Conservation (phyloP, 306 rosid genomes). For the Potentilla sterilis region DNA sequence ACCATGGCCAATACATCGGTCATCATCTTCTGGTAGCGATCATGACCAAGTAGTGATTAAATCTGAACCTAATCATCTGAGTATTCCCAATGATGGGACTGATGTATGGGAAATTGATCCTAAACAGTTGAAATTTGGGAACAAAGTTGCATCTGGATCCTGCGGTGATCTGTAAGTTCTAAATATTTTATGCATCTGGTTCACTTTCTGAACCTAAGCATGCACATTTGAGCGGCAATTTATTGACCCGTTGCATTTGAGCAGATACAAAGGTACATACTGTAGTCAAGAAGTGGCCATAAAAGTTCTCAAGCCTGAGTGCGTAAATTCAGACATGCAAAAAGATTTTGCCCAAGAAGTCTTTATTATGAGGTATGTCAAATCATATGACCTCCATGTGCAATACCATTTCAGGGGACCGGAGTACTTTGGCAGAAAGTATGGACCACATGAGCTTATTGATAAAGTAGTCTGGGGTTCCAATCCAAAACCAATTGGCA, state of each 20-base stretch:
- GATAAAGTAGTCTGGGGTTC: too few relatives aligned
- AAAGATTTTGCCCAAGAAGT: constrained; percentile 93
- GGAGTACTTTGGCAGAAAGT: too few relatives aligned
- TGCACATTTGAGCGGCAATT: constrained; percentile 16
- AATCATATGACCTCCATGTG: constrained; percentile 8
- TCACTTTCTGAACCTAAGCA: background rate
- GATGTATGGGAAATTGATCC: constrained; percentile 98
- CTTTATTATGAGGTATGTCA: constrained; percentile 81
- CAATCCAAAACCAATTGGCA: too few relatives aligned
- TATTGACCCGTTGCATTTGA: constrained; percentile 25
- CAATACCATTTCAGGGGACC: background rate
- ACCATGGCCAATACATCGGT: constrained; percentile 46
- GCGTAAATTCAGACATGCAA: constrained; percentile 77
- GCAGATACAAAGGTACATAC: constrained; percentile 85
- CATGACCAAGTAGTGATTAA: constrained; percentile 48
- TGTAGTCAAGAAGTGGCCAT: constrained; percentile 97
- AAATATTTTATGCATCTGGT: background rate
- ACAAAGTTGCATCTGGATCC: constrained; percentile 87
- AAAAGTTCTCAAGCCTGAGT: constrained; percentile 88
- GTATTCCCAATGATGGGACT: constrained; percentile 82
- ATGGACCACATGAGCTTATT: too few relatives aligned
- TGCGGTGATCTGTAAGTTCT: constrained; percentile 89
- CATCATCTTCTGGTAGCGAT: constrained; percentile 48
- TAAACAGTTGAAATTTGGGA: constrained; percentile 66
- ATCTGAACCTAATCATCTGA: constrained; percentile 54